Base-by-base conservation (phyloP, 2,329 filamentous ascomycete species). In the Clonostachys sp. region DNA sequence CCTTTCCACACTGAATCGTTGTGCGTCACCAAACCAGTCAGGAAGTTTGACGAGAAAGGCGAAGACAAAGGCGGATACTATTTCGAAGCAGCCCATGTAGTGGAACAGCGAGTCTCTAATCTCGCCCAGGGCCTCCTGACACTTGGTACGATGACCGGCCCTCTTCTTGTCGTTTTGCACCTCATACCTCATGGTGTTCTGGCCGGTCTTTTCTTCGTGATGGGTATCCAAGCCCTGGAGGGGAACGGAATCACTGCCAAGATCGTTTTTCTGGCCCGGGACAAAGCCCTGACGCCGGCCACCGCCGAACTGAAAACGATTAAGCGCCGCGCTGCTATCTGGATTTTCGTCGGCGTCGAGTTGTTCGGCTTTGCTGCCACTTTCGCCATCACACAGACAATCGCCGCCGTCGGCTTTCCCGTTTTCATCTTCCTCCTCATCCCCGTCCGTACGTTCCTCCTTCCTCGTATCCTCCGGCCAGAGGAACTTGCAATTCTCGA, bases 311-410 rank as follows among this genome's bases (percentile, higher is more conserved):
- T 91, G 2, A 72, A 73, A 43, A 65, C 70, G n/a, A 67, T 89
- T 33, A 66, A 70, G n/a, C 78, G 85, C n/a, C 78, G 81, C 36
- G 57, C 59, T 13, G 80, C 83, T n/a, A 71, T 91, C 51, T 91
- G 86, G 86, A 65, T 68, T 5, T 92, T 91, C 58, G 84, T 90
- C 6, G 67, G 66, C 8, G 65, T 90, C 34, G 83, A 91, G 64
- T 66, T 91, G 5, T 20, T 84, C 41, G 86, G 81, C 0, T 91
- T 91, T 56, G 87, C 75, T 4, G 87, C 84, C 18, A 92, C 88
- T 0, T 91, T 92, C 62, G 87, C 88, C 50, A 88, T 91, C 57
- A 91, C 88, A 0, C 84, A 92, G 67, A 91, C 88, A 0, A 85
- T 91, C 44, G 88, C 87, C 4, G 88, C 88, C 3, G 87, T 92